Evolutionary conservation across 768 basidiomycete species (phyloP).

Genomic region (Mycena latifolia): DNA sequence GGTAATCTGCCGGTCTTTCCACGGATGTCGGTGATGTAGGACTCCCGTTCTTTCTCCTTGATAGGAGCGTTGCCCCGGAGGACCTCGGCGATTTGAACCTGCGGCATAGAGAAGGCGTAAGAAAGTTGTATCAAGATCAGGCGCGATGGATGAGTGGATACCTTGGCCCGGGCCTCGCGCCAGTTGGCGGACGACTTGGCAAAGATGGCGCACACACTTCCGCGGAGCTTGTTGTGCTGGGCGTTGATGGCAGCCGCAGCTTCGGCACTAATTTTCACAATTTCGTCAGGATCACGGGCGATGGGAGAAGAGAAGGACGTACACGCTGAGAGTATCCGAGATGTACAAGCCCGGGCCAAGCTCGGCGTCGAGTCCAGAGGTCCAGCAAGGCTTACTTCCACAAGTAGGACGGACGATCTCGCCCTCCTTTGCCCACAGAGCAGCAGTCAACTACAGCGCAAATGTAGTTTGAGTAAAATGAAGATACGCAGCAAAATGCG

Average conservation of each 20-base stretch:
- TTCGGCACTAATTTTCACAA: background rate
- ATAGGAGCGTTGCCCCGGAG: slow-evolving; percentile 2
- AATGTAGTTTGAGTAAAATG: background rate
- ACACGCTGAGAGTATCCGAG: slow-evolving; percentile 10
- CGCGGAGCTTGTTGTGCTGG: background rate
- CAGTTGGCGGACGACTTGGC: background rate
- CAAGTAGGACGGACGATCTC: background rate
- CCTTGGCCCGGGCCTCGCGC: background rate
- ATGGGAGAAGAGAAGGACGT: background rate
- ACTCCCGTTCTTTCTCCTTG: background rate
- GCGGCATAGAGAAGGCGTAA: no score
- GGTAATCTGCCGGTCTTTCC: background rate
- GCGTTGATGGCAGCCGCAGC: slow-evolving; percentile 8
- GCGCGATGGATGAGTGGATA: no score
- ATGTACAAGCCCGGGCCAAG: slow-evolving; percentile 8
- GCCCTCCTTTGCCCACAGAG: background rate
- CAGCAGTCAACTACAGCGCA: background rate
- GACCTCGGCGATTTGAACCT: slow-evolving; percentile 9
- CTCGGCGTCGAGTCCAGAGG: slow-evolving; percentile 2
- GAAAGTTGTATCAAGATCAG: no score
- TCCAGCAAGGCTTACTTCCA: background rate
- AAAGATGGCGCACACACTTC: slow-evolving; percentile 7
- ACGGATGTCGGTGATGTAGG: slow-evolving; percentile 3
- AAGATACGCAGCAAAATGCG: background rate
- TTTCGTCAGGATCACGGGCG: no score